phyloP scores from a whole-genome alignment of 164 flowering plant species.

The Magnolia changhungtana region DNA sequence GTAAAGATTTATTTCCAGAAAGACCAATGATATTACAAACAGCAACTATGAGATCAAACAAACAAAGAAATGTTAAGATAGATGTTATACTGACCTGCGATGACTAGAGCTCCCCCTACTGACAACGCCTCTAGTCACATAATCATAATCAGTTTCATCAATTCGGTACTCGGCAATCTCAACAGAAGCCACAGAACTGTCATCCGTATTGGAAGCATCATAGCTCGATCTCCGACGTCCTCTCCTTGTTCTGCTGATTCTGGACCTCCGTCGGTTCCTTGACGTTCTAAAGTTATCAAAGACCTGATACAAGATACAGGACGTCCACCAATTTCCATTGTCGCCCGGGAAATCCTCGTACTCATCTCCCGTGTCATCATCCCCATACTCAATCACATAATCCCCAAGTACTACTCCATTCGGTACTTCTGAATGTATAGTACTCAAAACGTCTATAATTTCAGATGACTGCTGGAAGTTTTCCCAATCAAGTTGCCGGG shows the following conservation, averaged over 20 bases:
- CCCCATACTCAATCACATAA: conserved; percentile 94
- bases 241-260: conserved; percentile 57
- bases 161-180: conserved; percentile 59
- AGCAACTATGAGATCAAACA: no score
- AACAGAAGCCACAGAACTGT: conserved; percentile 72
- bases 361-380: conserved; percentile 73
- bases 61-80: not conserved
- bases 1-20: not conserved
- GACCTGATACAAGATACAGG: conserved; percentile 83
- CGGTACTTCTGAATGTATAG: conserved; percentile 88
- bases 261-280: conserved; percentile 77
- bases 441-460: conserved; percentile 87
- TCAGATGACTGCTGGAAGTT: conserved; percentile 94
- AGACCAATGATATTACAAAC: not conserved
- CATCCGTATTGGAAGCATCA: conserved; percentile 78
- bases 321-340: conserved; percentile 92
- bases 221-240: conserved; percentile 54
- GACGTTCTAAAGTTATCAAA: conserved; percentile 80
- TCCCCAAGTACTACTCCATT: conserved; percentile 95
- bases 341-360: conserved; percentile 78
- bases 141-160: conserved; percentile 67
- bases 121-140: conserved; percentile 32
- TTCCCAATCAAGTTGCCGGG: conserved; percentile 89
- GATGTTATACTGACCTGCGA: conserved; percentile 53
- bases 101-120: conserved; percentile 47